Base-by-base conservation (phyloP, 768 basidiomycete species). In the Trametes coccinea region DNA sequence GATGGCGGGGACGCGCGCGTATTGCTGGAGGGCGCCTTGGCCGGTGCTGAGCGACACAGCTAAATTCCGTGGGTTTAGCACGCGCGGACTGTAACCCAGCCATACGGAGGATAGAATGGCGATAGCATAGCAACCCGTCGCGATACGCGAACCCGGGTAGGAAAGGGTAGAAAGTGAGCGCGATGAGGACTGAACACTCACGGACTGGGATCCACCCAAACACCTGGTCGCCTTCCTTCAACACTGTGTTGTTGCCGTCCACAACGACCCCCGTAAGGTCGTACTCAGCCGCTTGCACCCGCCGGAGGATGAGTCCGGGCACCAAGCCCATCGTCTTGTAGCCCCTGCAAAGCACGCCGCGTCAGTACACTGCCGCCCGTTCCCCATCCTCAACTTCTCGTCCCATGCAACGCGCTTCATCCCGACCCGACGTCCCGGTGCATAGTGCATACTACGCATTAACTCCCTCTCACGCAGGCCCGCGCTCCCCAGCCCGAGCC, bases 201-300 rank as follows among this genome's bases (percentile, higher is more conserved):
- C 80, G 22, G 2, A 76, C 64, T 2, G 79, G 70, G 8, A 84
- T 77, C 53, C 76, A 78, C 0, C 89, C 91, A 67, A 84, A 86
- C 3, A 93, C 83, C 45, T 81, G 76, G 61, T 92, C 87, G 1
- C 90, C 90, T 2, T 73, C 70, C 2, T 75, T 72, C 67, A 87
- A 85, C 5, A 76, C 75, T 0, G 83, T 77, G 17, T 77, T 80
- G 62, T 84, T 84, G 0, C 79, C 72, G 59, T 84, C 80, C 14
- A 81, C 84, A 11, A 93, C 73, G 4, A 82, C 75, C 3, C 91
- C 91, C 0, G 87, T 73, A 31, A 90, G 72, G 66, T 93, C 91
- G 53, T 78, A 69, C 66, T 87, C 90, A 31, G 84, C 77, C 1
- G 83, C 74, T 33, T 80, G 73, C 1, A 88, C 87, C 29, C 83